Conservation (phyloP, 345 rosid genomes). For the Microcos paniculata region DNA sequence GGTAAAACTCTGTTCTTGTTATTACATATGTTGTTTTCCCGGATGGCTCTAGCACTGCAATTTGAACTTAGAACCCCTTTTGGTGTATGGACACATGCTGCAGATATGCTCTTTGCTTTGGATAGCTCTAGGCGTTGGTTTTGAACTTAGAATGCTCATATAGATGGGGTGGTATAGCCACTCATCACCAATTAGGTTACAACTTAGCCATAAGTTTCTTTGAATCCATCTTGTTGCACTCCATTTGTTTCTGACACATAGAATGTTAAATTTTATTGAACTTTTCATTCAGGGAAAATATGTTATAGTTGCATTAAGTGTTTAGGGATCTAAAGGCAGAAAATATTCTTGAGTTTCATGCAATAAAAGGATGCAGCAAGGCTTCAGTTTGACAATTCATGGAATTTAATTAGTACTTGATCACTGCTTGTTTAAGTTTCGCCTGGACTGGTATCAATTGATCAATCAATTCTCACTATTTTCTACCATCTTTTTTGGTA, state of each 20-base stretch:
- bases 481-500: not conserved
- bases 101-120: not conserved
- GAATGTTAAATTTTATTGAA: not conserved
- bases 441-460: not conserved
- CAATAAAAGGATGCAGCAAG: not conserved
- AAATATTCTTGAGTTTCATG: not conserved
- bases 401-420: not conserved
- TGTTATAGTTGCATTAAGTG: not conserved
- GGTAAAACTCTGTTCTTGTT: constrained; percentile 27
- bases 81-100: constrained; percentile 1
- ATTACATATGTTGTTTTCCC: not conserved
- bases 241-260: not conserved
- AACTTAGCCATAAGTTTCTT: not conserved
- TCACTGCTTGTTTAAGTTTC: not conserved
- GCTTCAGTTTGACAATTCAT: not conserved
- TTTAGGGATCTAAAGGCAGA: not conserved
- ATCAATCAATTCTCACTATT: not conserved
- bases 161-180: not conserved
- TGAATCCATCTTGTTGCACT: not conserved
- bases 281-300: not conserved
- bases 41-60: not conserved
- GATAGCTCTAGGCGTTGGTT: not conserved
- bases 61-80: not conserved
- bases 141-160: not conserved
- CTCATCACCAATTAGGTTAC: not conserved